Percentiles rank a stretch among this genome's conserved stretches.
Conservation (phyloP, 306 rosid species). For the Alnus rubra region DNA sequence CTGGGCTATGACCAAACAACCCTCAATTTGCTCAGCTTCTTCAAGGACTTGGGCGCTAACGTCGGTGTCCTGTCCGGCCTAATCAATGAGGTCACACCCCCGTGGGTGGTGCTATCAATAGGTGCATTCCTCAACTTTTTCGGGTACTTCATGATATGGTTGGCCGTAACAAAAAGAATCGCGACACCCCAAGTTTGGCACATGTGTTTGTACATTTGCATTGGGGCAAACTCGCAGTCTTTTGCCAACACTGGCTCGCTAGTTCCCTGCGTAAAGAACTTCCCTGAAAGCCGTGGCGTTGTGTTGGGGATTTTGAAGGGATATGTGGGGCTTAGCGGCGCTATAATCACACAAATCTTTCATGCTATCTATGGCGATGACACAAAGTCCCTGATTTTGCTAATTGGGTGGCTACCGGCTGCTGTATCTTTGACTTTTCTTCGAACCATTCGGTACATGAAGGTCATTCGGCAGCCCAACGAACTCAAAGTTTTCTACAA, state of each 20-base stretch:
- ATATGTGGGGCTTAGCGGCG: slow-evolving; percentile 63
- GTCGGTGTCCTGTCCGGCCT: slow-evolving; percentile 19
- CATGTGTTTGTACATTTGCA: slow-evolving; percentile 51
- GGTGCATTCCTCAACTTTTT: slow-evolving; percentile 52
- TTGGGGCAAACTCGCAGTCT: slow-evolving; percentile 57
- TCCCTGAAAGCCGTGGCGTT: slow-evolving; percentile 51
- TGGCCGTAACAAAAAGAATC: slow-evolving; percentile 42
- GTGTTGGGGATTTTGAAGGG: slow-evolving; percentile 59
- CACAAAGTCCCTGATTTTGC: slow-evolving; percentile 41
- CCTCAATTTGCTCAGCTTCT: slow-evolving; percentile 21
- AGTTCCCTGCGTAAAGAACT: slow-evolving; percentile 57
- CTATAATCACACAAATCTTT: slow-evolving; percentile 53
- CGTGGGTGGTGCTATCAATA: slow-evolving; percentile 48
- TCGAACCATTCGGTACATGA: slow-evolving; percentile 46
- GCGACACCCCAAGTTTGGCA: slow-evolving; percentile 48
- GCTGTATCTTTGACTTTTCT: slow-evolving; percentile 46
- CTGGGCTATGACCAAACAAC: slow-evolving; percentile 21
- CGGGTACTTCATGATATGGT: slow-evolving; percentile 65
- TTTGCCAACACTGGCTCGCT: slow-evolving; percentile 61
- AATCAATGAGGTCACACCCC: slow-evolving; percentile 20
- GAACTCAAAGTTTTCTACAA: slow-evolving; percentile 52
- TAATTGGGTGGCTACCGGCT: slow-evolving; percentile 61
- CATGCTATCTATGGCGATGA: slow-evolving; percentile 46
- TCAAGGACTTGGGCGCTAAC: slow-evolving; percentile 17
- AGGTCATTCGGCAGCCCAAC: slow-evolving; percentile 35